These are phyloP conservation scores for Vairimorpha apis DNA, from an alignment of 371 early-diverging fungal genomes.

Conservation along the genomic window DNA sequence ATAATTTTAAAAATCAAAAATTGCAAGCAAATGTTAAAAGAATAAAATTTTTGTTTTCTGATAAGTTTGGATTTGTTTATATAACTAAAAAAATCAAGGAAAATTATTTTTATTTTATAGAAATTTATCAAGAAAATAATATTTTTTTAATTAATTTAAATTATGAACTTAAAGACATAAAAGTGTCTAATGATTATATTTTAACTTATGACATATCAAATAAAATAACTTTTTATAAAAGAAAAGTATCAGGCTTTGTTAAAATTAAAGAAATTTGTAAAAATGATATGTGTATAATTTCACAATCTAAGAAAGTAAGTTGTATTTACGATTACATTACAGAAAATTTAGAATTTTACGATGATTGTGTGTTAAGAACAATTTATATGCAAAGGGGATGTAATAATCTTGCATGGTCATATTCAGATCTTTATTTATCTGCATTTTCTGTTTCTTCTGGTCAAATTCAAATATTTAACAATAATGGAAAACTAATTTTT, in stretches of 20 bases:
- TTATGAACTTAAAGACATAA: neutral
- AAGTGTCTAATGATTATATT: conserved; percentile 26
- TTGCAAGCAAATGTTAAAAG: conserved; percentile 33
- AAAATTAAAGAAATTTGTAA: conserved; percentile 29
- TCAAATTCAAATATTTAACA: conserved; percentile 51
- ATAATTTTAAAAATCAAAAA: conserved; percentile 14
- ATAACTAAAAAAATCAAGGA: conserved; percentile 38
- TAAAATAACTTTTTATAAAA: conserved; percentile 36
- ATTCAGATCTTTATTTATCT: conserved; percentile 46
- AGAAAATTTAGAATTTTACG: conserved; percentile 53
- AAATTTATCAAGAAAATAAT: conserved; percentile 21
- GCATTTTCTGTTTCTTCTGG: conserved; percentile 26
- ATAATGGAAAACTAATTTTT: conserved; percentile 47
- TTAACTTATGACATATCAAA: conserved; percentile 3
- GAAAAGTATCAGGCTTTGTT: conserved; percentile 10
- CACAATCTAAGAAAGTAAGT: neutral
- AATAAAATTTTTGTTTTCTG: conserved; percentile 36
- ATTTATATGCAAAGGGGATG: conserved; percentile 37
- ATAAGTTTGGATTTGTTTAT: conserved; percentile 25
- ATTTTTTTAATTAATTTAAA: conserved; percentile 26
- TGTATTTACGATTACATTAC: conserved; percentile 31
- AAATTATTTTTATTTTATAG: conserved; percentile 20
- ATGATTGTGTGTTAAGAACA: conserved; percentile 24
- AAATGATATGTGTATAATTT: conserved; percentile 19
- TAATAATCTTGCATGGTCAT: conserved; percentile 47